Evolutionary conservation across 495 filamentous ascomycete species (phyloP).

Genomic region (Annulohypoxylon bovei): DNA sequence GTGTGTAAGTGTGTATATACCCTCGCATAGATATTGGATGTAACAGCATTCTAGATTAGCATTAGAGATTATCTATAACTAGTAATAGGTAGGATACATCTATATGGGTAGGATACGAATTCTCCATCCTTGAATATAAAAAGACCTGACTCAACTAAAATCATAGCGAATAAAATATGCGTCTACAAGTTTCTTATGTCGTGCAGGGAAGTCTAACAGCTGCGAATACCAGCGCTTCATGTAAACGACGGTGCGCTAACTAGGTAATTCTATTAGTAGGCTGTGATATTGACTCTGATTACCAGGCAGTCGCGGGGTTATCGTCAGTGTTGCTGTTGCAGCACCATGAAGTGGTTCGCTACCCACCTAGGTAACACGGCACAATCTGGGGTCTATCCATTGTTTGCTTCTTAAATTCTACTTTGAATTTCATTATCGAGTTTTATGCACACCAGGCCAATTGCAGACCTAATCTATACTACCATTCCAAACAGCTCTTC

Average conservation of each 20-base stretch:
- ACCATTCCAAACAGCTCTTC: too few relatives aligned
- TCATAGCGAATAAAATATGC: background rate
- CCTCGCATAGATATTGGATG: constrained; percentile 19
- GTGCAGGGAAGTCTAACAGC: background rate
- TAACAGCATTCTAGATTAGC: constrained; percentile 17
- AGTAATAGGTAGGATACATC: background rate
- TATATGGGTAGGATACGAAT: background rate
- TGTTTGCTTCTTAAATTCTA: constrained; percentile 18
- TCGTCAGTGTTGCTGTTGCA: constrained; percentile 5
- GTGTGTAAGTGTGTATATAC: constrained; percentile 28
- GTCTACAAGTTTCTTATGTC: background rate
- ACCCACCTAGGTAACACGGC: constrained; percentile 13
- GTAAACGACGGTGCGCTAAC: too few relatives aligned
- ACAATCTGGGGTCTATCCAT: background rate
- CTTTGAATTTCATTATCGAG: background rate
- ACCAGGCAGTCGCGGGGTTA: background rate
- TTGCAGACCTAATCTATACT: background rate
- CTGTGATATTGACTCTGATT: background rate
- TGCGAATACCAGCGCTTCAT: background rate
- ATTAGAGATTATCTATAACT: constrained; percentile 8
- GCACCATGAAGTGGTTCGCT: background rate
- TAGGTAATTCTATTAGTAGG: background rate
- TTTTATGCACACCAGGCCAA: background rate
- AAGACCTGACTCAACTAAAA: background rate
- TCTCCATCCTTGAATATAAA: background rate